Evolutionary conservation across 108 stramenopile species (phyloP).

Genomic region (Cyclotella sp.): DNA sequence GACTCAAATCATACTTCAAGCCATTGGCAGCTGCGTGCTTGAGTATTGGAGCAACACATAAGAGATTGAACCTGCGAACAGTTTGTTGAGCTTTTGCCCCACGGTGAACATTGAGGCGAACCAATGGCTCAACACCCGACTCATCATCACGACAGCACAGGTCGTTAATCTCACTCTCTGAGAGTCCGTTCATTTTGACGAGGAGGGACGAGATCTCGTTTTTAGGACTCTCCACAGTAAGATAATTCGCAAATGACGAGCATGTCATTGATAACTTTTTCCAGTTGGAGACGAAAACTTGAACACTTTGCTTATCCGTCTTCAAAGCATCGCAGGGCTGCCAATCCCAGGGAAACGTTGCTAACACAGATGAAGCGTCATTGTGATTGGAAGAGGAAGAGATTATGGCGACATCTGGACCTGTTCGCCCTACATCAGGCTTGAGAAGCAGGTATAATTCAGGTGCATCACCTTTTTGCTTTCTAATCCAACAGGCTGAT

Average conservation of each 20-base stretch:
- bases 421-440: conserved; percentile 62
- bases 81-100: conserved; percentile 58
- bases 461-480: conserved; percentile 23
- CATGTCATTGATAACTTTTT: conserved; percentile 30
- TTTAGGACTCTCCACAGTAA: conserved; percentile 38
- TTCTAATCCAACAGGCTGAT: conserved; percentile 64
- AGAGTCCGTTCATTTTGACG: conserved; percentile 48
- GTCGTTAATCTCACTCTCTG: conserved; percentile 32
- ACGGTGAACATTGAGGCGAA: conserved; percentile 41
- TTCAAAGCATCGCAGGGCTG: conserved; percentile 71
- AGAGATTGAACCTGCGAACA: conserved; percentile 52
- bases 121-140: not conserved
- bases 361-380: conserved; percentile 52
- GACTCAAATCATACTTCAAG: conserved; percentile 36
- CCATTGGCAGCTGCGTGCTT: conserved; percentile 55
- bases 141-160: conserved; percentile 37
- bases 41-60: conserved; percentile 59
- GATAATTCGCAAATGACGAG: conserved; percentile 19
- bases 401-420: conserved; percentile 63
- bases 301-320: conserved; percentile 23
- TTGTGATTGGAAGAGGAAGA: conserved; percentile 51
- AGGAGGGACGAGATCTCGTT: conserved; percentile 34
- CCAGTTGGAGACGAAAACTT: conserved; percentile 33
- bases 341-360: conserved; percentile 57
- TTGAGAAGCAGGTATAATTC: conserved; percentile 61